Conservation (phyloP, 768 basidiomycete genomes). For the Lactifluus subvellereus region DNA sequence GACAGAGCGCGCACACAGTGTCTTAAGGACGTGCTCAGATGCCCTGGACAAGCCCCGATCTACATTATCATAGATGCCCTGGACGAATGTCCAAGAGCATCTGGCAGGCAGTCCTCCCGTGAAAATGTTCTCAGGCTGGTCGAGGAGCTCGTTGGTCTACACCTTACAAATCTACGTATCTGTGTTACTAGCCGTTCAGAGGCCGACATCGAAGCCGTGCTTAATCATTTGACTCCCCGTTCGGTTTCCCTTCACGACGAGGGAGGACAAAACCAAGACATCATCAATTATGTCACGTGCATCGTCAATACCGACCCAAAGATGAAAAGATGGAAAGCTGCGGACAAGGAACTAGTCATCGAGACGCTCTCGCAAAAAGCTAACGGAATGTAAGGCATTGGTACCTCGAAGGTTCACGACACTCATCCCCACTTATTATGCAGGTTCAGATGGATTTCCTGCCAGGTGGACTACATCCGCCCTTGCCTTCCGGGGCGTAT, state of each 20-base stretch:
- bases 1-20: not conserved
- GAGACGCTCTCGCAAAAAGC: not conserved
- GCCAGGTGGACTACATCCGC: not conserved
- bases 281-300: not conserved
- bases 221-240: not conserved
- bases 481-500: too few relatives aligned
- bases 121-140: not conserved
- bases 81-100: not conserved
- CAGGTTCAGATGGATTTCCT: not conserved
- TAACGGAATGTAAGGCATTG: slow-evolving; percentile 4
- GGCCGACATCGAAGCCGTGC: not conserved
- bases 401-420: too few relatives aligned
- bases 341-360: not conserved
- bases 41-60: too few relatives aligned
- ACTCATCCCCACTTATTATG: not conserved
- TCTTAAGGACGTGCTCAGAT: not conserved
- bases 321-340: not conserved
- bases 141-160: not conserved
- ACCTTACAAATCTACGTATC: not conserved
- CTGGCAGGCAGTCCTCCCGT: not conserved
- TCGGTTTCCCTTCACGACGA: not conserved
- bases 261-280: not conserved
- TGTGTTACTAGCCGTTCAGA: not conserved
- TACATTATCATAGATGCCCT: not conserved
- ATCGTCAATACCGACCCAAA: not conserved